Evolutionary conservation across 805 yeast genomes (phyloP), one percentile per base, ranked within the genome.

Genomic region (Metschnikowia arizonensis): DNA sequence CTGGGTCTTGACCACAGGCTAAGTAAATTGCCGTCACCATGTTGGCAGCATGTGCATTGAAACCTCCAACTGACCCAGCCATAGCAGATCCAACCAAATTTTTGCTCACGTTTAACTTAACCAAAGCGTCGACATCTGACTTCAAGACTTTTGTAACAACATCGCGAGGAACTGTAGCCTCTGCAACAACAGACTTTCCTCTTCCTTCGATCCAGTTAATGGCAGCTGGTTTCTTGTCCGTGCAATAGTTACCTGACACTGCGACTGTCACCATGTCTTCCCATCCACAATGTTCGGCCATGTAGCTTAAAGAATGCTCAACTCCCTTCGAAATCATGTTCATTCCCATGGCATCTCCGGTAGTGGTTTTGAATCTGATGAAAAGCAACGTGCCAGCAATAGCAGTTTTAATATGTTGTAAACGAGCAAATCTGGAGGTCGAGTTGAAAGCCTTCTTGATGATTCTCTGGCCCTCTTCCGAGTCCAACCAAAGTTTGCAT

Each of bases 291-390:
- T 84, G 90, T 58, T 84, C 86, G 34, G 78, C 80, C 96, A 93
- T 88, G 63, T 77, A 81, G 50, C 82, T 82, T 60, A 93, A 77
- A 1, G 97, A 80, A 63, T 73, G 76, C 63, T 93, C 99, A 37
- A 89, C 97, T 66, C 99, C 99, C 69, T 93, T 93, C 24, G 98
- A 91, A 50, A 93, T 93, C 99, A 93, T 93, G 65, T 93, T 93
- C 99, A 93, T 93, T 53, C 99, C 99, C 99, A 93, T 93, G 15
- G 99, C 99, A 73, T 93, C 99, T 66, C 99, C 99, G 15, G 99
- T 93, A 32, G 96, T 89, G n/a, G 99, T 95, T 64, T 90, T 82
- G 74, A 93, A 93, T 61, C 99, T 82, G 57, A 93, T 84, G 60
- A 79, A 93, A 57, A 93, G 74, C 56, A 85, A 74, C 40, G 85